Evolutionary conservation across 2,329 filamentous ascomycete genomes (phyloP).

Genomic region (Thielaviopsis musarum): DNA sequence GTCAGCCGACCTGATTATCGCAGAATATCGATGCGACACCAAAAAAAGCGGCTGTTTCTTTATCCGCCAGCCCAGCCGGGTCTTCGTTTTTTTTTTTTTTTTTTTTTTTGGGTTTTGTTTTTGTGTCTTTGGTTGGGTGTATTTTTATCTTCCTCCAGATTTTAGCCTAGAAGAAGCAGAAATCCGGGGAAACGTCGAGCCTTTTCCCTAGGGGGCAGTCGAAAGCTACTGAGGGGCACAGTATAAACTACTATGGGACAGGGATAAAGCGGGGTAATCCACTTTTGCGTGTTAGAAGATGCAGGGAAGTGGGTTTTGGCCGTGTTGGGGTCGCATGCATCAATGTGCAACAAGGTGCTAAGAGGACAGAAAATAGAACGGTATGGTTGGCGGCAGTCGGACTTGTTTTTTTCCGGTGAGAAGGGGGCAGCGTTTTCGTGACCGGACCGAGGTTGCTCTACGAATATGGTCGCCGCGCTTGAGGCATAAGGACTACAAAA

Average conservation of each 20-base stretch:
- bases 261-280: neutral
- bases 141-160: too few relatives aligned
- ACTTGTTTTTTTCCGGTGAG: neutral
- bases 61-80: neutral
- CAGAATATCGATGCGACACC: neutral
- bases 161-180: too few relatives aligned
- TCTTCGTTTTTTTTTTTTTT: neutral
- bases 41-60: neutral
- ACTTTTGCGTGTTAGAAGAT: neutral
- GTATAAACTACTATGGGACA: too few relatives aligned
- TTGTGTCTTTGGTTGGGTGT: neutral
- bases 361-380: neutral
- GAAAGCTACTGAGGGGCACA: too few relatives aligned
- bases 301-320: neutral
- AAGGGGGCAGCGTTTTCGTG: neutral
- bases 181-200: too few relatives aligned
- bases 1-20: neutral
- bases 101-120: neutral
- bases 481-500: too few relatives aligned
- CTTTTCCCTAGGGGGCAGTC: too few relatives aligned
- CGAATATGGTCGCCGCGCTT: too few relatives aligned
- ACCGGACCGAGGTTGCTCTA: neutral
- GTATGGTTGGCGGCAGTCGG: neutral
- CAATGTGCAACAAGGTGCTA: neutral
- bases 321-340: neutral